Conservation (phyloP, 805 yeast species). For the Phaffomyces thermotolerans region DNA sequence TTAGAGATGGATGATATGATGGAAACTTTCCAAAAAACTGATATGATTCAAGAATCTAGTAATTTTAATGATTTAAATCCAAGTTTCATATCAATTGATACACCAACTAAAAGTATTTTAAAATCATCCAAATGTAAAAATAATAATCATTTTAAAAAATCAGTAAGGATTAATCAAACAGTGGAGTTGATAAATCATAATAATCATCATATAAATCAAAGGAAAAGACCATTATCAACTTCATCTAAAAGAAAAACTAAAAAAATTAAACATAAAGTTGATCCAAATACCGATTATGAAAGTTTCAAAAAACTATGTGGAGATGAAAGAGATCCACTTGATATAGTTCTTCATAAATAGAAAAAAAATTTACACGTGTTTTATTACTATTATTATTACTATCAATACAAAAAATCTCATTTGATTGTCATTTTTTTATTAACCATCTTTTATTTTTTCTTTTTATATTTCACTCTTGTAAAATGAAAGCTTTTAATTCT, state of each 20-base stretch:
- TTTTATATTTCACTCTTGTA: constrained; percentile 27
- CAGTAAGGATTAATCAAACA: constrained; percentile 15
- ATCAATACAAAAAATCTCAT: too few species aligned
- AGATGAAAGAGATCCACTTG: constrained; percentile 16
- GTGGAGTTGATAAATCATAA: constrained; percentile 6
- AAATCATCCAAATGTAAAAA: neutral
- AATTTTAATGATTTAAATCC: neutral
- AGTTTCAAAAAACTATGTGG: constrained; percentile 10
- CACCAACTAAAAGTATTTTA: neutral
- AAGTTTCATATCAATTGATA: too few species aligned
- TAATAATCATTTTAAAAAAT: constrained; percentile 3
- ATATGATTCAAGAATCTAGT: neutral
- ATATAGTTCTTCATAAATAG: constrained; percentile 5
- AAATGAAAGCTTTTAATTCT: constrained; percentile 72
- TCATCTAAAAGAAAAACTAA: neutral
- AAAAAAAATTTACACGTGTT: neutral
- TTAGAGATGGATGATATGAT: too few species aligned
- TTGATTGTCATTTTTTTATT: neutral
- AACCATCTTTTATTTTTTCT: neutral
- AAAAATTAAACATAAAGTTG: constrained; percentile 1
- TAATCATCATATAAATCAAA: neutral
- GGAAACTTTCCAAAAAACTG: too few species aligned
- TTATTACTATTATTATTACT: too few species aligned
- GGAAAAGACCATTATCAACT: neutral
- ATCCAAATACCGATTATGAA: constrained; percentile 3